Percentiles rank a stretch among this genome's conserved stretches.
These are phyloP conservation scores for Lepidium africanum DNA, from an alignment of 345 rosid species.

Conservation along the genomic window DNA sequence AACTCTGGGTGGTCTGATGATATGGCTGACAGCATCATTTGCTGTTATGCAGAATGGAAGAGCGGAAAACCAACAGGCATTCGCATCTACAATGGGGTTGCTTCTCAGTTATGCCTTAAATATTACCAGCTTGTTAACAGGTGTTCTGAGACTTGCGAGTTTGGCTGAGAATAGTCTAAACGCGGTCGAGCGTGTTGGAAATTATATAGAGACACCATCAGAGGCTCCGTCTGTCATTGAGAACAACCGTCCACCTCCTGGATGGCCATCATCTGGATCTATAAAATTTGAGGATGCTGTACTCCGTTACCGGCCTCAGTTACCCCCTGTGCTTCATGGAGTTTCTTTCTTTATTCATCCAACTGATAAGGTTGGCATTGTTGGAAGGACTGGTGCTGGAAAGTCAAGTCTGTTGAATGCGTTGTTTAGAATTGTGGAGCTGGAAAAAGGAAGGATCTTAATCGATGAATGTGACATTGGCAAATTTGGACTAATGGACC, in stretches of 20 bases:
- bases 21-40: slow-evolving; percentile 96
- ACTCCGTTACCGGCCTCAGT: slow-evolving; percentile 88
- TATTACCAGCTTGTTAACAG: slow-evolving; percentile 77
- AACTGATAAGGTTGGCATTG: slow-evolving; percentile 80
- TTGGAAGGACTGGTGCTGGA: slow-evolving; percentile 92
- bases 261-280: slow-evolving; percentile 97
- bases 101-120: slow-evolving; percentile 95
- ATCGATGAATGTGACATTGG: slow-evolving; percentile 75
- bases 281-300: slow-evolving; percentile 87
- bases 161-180: slow-evolving; percentile 96
- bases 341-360: slow-evolving; percentile 72
- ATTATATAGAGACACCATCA: slow-evolving; percentile 80
- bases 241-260: slow-evolving; percentile 93
- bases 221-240: slow-evolving; percentile 83
- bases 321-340: slow-evolving; percentile 93
- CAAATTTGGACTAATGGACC: slow-evolving; percentile 63
- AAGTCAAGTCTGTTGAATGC: slow-evolving; percentile 87
- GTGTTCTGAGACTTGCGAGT: slow-evolving; percentile 93
- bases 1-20: slow-evolving; percentile 91
- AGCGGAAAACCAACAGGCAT: slow-evolving; percentile 76
- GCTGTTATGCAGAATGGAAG: slow-evolving; percentile 96
- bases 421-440: slow-evolving; percentile 74
- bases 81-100: slow-evolving; percentile 96
- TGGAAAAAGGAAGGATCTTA: slow-evolving; percentile 59
- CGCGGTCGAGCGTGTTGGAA: slow-evolving; percentile 89